Evolutionary conservation across 805 yeast genomes (phyloP), one percentile per base, ranked within the genome.

Genomic region (Starmera quercuum): DNA sequence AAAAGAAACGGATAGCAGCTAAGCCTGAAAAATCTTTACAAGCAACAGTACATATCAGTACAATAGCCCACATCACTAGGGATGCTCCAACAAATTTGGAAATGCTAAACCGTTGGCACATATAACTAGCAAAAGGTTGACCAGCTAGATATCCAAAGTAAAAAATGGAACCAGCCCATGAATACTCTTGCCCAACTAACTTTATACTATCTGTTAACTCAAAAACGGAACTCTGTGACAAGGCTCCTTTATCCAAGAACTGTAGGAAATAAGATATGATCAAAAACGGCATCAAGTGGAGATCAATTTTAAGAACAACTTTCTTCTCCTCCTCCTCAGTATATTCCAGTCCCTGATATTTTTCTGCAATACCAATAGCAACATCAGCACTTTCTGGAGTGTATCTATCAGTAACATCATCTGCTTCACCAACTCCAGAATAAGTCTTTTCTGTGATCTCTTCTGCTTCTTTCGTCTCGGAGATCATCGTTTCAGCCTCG

Each of bases 211-310:
- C 42, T 33, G 56, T 56, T 26, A 71, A 41, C 10, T 73, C 74
- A 42, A 66, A 58, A 29, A 71, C 55, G 5, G 73, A 64, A 5
- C 74, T 74, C 41, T 63, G 65, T 11, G 66, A 51, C 18, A 59
- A 53, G 9, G 68, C 56, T 13, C 57, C 51, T 39, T 70, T 70
- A 45, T 69, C 75, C 40, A 47, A 42, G 38, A 58, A 63, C 27
- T n/a, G n/a, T n/a, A n/a, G n/a, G n/a, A n/a, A n/a, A n/a, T n/a
- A n/a, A n/a, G n/a, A n/a, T n/a, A n/a, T n/a, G n/a, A n/a, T n/a
- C n/a, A 59, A 52, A 23, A 57, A 41, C 3, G 70, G 70, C 34
- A 64, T 38, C 26, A 64, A 42, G 34, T 49, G 51, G 41, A 51
- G 43, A 42, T 64, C 70, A 15, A 63, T 61, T 36, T 56, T 66